Conservation (phyloP, 306 rosid genomes). For the Vigna trinervia region DNA sequence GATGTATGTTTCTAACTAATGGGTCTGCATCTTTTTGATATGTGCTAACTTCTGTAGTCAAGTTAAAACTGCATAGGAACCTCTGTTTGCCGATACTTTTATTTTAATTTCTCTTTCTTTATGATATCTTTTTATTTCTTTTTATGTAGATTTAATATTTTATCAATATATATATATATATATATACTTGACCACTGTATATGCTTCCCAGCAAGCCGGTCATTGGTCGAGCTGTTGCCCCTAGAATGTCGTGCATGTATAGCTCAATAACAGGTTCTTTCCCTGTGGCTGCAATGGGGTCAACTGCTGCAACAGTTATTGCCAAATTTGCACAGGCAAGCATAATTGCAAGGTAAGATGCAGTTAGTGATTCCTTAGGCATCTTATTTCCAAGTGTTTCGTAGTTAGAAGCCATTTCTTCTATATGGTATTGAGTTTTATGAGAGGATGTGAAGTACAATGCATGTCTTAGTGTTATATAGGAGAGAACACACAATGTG, state of each 20-base stretch:
- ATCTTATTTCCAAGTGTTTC: conserved; percentile 42
- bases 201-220: conserved; percentile 82
- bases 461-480: conserved; percentile 41
- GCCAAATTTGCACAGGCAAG: conserved; percentile 45
- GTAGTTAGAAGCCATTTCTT: conserved; percentile 7
- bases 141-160: too few species aligned
- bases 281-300: conserved; percentile 56
- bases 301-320: conserved; percentile 48
- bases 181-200: conserved; percentile 77
- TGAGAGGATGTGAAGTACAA: conserved; percentile 34
- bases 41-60: too few species aligned
- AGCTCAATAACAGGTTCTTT: conserved; percentile 67
- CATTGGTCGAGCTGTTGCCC: conserved; percentile 80
- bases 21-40: too few species aligned
- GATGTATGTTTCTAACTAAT: too few species aligned
- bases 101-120: too few species aligned
- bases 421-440: not conserved
- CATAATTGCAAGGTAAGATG: conserved; percentile 46
- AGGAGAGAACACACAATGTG: conserved; percentile 22
- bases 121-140: too few species aligned
- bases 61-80: too few species aligned
- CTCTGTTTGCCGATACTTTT: too few species aligned
- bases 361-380: conserved; percentile 43
- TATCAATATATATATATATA: too few species aligned
- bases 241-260: conserved; percentile 87